Evolutionary conservation across 768 basidiomycete species (phyloP), one percentile per base, ranked within the genome.

Genomic region (Trichaptum fuscoviolaceum): DNA sequence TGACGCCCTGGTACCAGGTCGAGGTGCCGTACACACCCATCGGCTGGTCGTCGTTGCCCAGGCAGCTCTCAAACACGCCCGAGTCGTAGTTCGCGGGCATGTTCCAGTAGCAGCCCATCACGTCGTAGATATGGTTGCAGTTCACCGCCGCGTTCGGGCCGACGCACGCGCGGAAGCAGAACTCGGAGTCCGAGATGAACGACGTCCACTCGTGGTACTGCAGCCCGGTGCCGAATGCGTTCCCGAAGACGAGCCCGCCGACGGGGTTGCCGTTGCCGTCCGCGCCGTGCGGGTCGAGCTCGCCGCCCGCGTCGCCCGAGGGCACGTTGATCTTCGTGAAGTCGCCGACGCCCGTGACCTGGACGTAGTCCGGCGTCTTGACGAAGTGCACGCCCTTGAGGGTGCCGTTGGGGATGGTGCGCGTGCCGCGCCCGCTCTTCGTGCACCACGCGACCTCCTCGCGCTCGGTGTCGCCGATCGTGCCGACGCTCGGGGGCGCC

Each of bases 201-300:
- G 75, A 75, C 73, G 80, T 79, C 80, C 79, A 82, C 71, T 81
- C 80, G 70, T 82, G 76, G 73, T 79, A 80, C 69, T 82, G 78
- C 57, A 69, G 62, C 62, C 73, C 70, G 64, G 71, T 27, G n/a
- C 79, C 79, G 57, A 78, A 80, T 15, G 77, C 74, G 67, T 75
- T 78, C 60, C 74, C 73, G 71, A 77, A 82, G 15, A 80, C 80
- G 36, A 81, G 69, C 63, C 79, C 79, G 64, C 81, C 81, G 65
- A 79, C 73, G 24, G 73, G 72, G 63, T 71, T 71, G 30, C 78
- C 77, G 65, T 80, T 78, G 58, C 83, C 79, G 35, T 72, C 71
- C 0, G 76, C 75, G 5, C 78, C 80, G 73, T 82, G 81, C 24
- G 81, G 80, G 69, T 81, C 80, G 34, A 82, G 75, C 72, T 80